Evolutionary conservation across 192 early-diverging fungal genomes (phyloP).

Genomic region (Gryganskiella cystojenkinii): DNA sequence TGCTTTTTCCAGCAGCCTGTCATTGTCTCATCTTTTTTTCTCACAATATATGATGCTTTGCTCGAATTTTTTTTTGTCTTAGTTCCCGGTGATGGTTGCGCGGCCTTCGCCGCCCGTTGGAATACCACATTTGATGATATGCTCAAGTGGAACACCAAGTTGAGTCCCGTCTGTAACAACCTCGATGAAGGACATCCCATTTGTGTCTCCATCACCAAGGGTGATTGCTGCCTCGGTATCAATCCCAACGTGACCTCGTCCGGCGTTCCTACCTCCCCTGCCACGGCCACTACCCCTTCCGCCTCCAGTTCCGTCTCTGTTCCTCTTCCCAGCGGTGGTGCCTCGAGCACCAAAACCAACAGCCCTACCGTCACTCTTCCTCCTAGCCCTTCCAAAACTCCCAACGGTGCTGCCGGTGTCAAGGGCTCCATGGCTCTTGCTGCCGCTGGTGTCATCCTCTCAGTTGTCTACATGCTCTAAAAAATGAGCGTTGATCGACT

Average conservation of each 20-base stretch:
- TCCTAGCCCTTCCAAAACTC: background rate
- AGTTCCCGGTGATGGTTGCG: background rate
- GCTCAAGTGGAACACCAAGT: background rate
- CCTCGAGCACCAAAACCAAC: no score
- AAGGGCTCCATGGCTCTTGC: background rate
- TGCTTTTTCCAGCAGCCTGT: background rate
- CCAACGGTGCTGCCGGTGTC: background rate
- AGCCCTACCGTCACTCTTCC: background rate
- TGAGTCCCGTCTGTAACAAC: conserved; percentile 1
- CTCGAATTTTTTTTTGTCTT: background rate
- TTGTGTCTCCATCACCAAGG: conserved; percentile 12
- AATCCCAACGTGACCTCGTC: background rate
- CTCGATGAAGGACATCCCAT: conserved; percentile 11
- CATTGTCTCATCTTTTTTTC: background rate
- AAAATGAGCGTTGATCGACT: background rate
- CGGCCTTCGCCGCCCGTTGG: background rate
- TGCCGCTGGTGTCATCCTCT: background rate
- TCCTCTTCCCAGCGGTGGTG: no score
- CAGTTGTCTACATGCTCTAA: conserved; percentile 13
- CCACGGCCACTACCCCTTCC: background rate
- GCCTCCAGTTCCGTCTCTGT: background rate
- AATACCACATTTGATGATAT: conserved; percentile 8
- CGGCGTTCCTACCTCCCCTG: background rate
- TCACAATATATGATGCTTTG: background rate
- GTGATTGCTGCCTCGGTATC: background rate